These are phyloP conservation scores for Lactarius vividus DNA, from an alignment of 768 basidiomycete genomes.

Conservation along the genomic window DNA sequence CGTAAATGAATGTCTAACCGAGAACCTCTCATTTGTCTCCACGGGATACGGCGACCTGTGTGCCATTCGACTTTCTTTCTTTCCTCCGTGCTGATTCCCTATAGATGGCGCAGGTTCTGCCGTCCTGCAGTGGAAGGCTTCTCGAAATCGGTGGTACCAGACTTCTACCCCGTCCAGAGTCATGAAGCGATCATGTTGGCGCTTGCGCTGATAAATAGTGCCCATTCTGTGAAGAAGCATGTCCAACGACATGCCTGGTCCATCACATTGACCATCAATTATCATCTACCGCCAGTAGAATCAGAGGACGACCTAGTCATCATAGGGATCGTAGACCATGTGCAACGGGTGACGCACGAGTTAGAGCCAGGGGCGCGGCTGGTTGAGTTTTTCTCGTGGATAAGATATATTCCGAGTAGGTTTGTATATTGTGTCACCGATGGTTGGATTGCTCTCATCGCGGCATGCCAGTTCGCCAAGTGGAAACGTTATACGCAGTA, in stretches of 20 bases:
- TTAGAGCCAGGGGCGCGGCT: background rate
- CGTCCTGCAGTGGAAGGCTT: background rate
- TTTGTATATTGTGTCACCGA: background rate
- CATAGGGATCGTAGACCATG: background rate
- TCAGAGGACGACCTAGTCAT: conserved; percentile 15
- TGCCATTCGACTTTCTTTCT: background rate
- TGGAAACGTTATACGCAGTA: background rate
- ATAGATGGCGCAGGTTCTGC: background rate
- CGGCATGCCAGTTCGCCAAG: background rate
- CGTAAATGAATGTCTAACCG: background rate
- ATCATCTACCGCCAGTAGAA: conserved; percentile 7
- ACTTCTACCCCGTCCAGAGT: background rate
- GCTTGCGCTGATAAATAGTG: conserved; percentile 33
- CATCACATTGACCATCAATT: conserved; percentile 29
- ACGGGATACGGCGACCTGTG: background rate
- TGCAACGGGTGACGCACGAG: background rate
- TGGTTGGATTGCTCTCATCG: background rate
- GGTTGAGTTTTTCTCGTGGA: background rate
- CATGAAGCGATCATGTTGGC: background rate
- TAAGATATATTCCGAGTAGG: background rate
- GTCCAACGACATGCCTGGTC: conserved; percentile 31
- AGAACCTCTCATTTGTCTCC: background rate
- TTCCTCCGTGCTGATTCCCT: background rate
- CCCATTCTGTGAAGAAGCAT: conserved; percentile 29
- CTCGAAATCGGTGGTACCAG: background rate